Base-by-base conservation (phyloP, 2,329 filamentous ascomycete genomes). In the Chrysoporthe austroafricana region DNA sequence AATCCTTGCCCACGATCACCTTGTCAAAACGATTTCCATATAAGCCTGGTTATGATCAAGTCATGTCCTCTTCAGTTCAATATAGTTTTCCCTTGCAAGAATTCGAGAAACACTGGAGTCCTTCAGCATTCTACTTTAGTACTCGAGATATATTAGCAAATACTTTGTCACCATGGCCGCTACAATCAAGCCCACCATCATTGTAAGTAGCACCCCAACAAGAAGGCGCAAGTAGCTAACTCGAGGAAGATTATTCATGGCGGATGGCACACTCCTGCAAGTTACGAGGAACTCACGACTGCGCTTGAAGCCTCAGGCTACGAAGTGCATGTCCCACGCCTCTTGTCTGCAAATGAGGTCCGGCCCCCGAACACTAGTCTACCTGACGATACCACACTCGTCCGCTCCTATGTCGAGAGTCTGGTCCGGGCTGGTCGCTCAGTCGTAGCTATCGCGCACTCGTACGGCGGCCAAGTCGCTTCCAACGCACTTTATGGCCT, bases 381-480 rank as follows among this genome's bases (percentile, higher is more conserved):
- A 4, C 34, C 56, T 4, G 67, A 60, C 11, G 75, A 76, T 52
- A 72, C 68, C 0, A 56, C 54, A 2, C 42, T 73, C 36, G 60
- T 76, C 9, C 73, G 71, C 4, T 62, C 44, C 43, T 70, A 71
- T 21, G 71, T 70, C 5, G 68, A 72, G 32, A 69, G 63, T 2
- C 73, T 76, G 3, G 62, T 73, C 4, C 50, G 63, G 1, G 68
- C 66, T 0, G 75, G 74, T 2, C 70, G 69, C 3, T 66, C 43
- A 9, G 66, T 75, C 1, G 66, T 70, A 4, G 71, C 63, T 4
- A 42, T 76, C 13, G 66, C 73, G 66, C 72, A 77, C 43, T 75
- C 72, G 1, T 76, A 76, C 56, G 75, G 75, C 16, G 74, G 74
- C 0, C 72, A 74, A 32, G 74, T 77, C 3, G 72, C 72, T 13